Base-by-base conservation (phyloP, 345 rosid genomes). In the Salix purpurea region DNA sequence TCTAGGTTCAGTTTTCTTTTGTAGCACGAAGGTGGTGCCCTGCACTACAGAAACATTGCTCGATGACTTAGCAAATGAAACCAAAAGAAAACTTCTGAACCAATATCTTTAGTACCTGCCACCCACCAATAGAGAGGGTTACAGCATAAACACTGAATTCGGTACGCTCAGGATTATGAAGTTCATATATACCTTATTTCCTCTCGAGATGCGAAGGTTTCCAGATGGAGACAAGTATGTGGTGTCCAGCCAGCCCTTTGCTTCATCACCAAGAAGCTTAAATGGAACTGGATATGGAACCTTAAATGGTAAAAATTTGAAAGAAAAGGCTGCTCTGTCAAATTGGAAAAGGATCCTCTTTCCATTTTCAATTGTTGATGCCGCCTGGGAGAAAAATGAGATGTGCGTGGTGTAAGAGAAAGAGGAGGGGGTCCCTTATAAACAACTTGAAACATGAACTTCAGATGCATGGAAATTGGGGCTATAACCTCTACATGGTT, bases 261-360 rank as follows among this genome's bases (percentile, higher is more conserved):
- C 98, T 78, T 96, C 99, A 86, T 96, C 94, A 76, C 99, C 99
- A 70, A 96, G 98, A 82, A 96, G 92, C 85, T 85, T 84, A 82
- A 95, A 95, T 64, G 99, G 99, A 67, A 95, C 96, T 18, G 97
- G 99, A 79, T 95, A 95, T 69, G 99, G 99, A 74, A 95, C 92
- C 84, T 90, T 90, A 72, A 95, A 90, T 0, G 99, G 99, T 70
- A 95, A 84, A n/a, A 93, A 90, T 58, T 91, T 95, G 6, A 95
- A 77, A 24, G 94, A 77, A 73, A 93, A 93, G 15, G 97, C 92
- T 14, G 96, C 98, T 81, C 73, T 93, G 74, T 95, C 97, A 42
- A 95, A 93, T 54, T 61, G 87, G 79, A 93, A 91, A 14, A 89
- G 85, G 81, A 96, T 91, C 52, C 94, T 73, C 74, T 87, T 89